Conservation (phyloP, 164 flowering plant genomes). For the Buxus sempervirens region DNA sequence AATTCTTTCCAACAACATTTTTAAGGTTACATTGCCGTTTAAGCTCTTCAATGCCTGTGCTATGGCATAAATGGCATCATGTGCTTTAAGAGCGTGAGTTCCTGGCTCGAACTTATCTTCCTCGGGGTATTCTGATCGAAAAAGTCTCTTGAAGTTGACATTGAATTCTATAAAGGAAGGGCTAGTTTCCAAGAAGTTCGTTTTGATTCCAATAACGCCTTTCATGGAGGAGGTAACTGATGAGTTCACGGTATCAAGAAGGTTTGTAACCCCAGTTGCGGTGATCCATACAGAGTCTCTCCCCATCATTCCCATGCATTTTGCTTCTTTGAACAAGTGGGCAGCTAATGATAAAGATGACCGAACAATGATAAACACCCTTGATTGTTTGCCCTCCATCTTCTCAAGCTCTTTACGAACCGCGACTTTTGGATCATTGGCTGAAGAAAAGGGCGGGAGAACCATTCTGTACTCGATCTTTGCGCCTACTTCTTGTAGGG, state of each 20-base stretch:
- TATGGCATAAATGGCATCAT: constrained; percentile 19
- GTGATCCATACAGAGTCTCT: constrained; percentile 17
- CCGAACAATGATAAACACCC: neutral
- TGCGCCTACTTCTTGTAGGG: constrained; percentile 17
- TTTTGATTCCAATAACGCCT: constrained; percentile 21
- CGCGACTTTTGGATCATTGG: neutral
- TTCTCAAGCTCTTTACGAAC: neutral
- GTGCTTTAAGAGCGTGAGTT: constrained; percentile 19
- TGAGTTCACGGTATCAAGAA: neutral
- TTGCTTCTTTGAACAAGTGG: constrained; percentile 8
- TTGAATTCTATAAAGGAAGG: constrained; percentile 1
- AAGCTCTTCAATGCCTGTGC: constrained; percentile 8
- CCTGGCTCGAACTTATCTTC: constrained; percentile 24
- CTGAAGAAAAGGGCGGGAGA: constrained; percentile 15
- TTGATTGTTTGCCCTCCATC: neutral
- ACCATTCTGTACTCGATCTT: constrained; percentile 11
- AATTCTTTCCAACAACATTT: constrained; percentile 8
- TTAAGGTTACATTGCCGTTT: constrained; percentile 2
- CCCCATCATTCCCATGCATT: constrained; percentile 16
- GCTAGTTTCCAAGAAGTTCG: neutral
- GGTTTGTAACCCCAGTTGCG: neutral
- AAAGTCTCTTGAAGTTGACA: constrained; percentile 4
- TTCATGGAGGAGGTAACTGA: constrained; percentile 17
- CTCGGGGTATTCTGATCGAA: constrained; percentile 17
- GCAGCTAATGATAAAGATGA: neutral